Conservation (phyloP, 1,139 yeast genomes). For the Kurtzmaniella quercitrusa region DNA sequence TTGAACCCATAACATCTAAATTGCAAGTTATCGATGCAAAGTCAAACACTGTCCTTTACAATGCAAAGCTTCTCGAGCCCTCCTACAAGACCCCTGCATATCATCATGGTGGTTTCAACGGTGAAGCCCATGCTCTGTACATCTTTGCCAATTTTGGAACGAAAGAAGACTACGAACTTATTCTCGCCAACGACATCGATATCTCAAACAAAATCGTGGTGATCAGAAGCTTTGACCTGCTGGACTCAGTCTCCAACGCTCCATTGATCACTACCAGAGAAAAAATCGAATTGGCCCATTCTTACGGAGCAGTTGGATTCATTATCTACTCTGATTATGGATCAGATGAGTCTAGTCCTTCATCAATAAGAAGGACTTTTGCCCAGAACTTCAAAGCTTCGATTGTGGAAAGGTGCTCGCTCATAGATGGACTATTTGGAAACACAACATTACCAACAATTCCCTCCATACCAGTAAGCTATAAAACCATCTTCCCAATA, state of each 20-base stretch:
- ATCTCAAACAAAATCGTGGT: slow-evolving; percentile 27
- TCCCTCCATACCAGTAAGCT: slow-evolving; percentile 37
- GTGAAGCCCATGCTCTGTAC: slow-evolving; percentile 21
- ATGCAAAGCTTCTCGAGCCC: slow-evolving; percentile 24
- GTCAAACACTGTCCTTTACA: slow-evolving; percentile 20
- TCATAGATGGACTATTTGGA: not conserved
- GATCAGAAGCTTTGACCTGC: slow-evolving; percentile 11
- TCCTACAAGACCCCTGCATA: slow-evolving; percentile 33
- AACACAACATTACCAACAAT: slow-evolving; percentile 10
- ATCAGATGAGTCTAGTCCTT: not conserved
- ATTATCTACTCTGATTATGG: slow-evolving; percentile 21
- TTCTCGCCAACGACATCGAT: slow-evolving; percentile 17
- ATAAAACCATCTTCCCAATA: slow-evolving; percentile 27
- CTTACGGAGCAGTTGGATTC: slow-evolving; percentile 25
- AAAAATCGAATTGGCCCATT: slow-evolving; percentile 24
- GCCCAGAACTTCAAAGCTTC: slow-evolving; percentile 1
- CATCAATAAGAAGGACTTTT: not conserved
- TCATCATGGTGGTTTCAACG: slow-evolving; percentile 27
- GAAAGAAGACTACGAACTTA: slow-evolving; percentile 22
- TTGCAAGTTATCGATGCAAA: slow-evolving; percentile 23
- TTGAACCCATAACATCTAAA: slow-evolving; percentile 20
- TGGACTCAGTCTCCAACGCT: not conserved
- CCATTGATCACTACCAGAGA: slow-evolving; percentile 18
- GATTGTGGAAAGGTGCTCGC: not conserved
- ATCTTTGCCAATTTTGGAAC: slow-evolving; percentile 31